Percentiles rank a stretch among this genome's conserved stretches.
These are phyloP conservation scores for Phytopythium mirpurense DNA, from an alignment of 352 stramenopile genomes.

Conservation along the genomic window DNA sequence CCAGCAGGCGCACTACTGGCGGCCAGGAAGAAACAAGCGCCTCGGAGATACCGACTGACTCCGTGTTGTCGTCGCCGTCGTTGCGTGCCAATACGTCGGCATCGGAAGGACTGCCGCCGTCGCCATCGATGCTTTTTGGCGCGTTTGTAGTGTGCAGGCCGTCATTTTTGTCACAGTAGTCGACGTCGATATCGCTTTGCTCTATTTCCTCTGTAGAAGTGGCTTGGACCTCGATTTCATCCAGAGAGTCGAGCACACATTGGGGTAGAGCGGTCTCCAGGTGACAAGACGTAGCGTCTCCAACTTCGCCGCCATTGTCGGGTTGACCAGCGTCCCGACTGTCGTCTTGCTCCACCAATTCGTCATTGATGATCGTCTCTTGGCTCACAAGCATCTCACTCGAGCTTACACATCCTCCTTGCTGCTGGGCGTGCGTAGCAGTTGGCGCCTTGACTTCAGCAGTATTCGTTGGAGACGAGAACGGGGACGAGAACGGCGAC, in stretches of 20 bases:
- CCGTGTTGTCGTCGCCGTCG: too few relatives aligned
- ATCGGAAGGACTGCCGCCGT: too few relatives aligned
- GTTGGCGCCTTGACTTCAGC: not conserved
- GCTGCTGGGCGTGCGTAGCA: not conserved
- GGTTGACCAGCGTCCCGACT: too few relatives aligned
- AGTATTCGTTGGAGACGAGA: slow-evolving; percentile 1
- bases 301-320: too few relatives aligned
- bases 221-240: too few relatives aligned
- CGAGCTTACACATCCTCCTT: not conserved
- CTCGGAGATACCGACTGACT: slow-evolving; percentile 3
- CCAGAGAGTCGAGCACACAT: not conserved
- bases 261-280: too few relatives aligned
- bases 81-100: too few relatives aligned
- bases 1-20: slow-evolving; percentile 36
- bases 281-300: too few relatives aligned
- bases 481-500: not conserved
- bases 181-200: not conserved
- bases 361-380: too few relatives aligned
- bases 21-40: slow-evolving; percentile 24
- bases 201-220: not conserved
- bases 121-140: too few relatives aligned
- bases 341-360: too few relatives aligned
- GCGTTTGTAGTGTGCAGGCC: too few relatives aligned
- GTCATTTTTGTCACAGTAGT: slow-evolving; percentile 6
- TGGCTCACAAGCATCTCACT: not conserved